phyloP scores from a whole-genome alignment of 768 basidiomycete genomes.

The Russula dissimulans region DNA sequence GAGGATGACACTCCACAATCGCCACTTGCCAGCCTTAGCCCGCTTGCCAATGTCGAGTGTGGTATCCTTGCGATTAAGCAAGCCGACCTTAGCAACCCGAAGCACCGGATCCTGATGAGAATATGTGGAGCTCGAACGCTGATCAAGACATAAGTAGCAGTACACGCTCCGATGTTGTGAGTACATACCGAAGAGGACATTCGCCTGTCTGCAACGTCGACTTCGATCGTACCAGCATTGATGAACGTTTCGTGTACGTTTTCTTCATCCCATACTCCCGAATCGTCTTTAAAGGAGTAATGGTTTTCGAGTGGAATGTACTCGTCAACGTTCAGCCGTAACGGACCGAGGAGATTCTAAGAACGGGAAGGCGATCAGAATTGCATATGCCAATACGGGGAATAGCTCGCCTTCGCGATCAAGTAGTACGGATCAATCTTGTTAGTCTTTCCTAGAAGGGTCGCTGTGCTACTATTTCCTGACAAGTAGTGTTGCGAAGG shows the following conservation, averaged over 20 bases:
- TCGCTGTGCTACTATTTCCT: constrained; percentile 27
- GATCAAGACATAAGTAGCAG: constrained; percentile 19
- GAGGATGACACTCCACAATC: constrained; percentile 71
- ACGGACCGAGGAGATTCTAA: constrained; percentile 57
- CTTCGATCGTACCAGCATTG: constrained; percentile 47
- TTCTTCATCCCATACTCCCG: constrained; percentile 57
- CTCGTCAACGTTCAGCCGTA: constrained; percentile 56
- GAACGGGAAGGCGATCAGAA: background rate
- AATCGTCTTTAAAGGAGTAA: constrained; percentile 57
- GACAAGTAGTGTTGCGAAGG: constrained; percentile 24
- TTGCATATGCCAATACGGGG: background rate
- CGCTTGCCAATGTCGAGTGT: constrained; percentile 67
- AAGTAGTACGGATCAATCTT: constrained; percentile 91
- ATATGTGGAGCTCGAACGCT: constrained; percentile 26
- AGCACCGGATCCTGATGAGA: constrained; percentile 37
- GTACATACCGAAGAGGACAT: constrained; percentile 34
- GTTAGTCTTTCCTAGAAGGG: constrained; percentile 43
- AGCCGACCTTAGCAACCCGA: constrained; percentile 71
- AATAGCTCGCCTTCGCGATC: constrained; percentile 60
- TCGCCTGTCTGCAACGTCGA: constrained; percentile 35
- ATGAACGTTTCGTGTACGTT: constrained; percentile 58
- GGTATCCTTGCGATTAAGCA: constrained; percentile 78
- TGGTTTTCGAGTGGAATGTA: constrained; percentile 54
- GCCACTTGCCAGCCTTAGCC: constrained; percentile 78
- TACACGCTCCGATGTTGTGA: constrained; percentile 30